These are phyloP conservation scores for Oidiodendron maius DNA, from an alignment of 495 filamentous ascomycete genomes.

Conservation along the genomic window DNA sequence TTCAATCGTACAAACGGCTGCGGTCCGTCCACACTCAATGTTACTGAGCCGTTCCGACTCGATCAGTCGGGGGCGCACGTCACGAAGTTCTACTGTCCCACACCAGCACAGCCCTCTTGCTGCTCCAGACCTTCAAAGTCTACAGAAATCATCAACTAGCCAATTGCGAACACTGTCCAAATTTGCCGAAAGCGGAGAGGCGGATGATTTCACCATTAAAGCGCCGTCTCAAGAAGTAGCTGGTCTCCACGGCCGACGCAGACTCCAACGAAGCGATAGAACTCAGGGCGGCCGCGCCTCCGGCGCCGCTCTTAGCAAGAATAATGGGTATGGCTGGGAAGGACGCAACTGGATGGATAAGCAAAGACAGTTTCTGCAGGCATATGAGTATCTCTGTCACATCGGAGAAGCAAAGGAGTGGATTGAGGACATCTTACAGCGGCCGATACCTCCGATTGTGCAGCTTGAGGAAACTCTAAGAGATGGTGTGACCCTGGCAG, in stretches of 20 bases:
- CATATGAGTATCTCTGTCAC: slow-evolving; percentile 98
- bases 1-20: slow-evolving; percentile 16
- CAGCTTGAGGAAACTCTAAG: slow-evolving; percentile 89
- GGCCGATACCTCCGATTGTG: slow-evolving; percentile 90
- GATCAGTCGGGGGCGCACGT: slow-evolving; percentile 27
- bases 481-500: slow-evolving; percentile 91
- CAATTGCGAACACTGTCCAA: slow-evolving; percentile 86
- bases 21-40: slow-evolving; percentile 47
- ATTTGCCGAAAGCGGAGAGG: slow-evolving; percentile 67
- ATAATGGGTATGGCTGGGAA: slow-evolving; percentile 61
- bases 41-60: slow-evolving; percentile 46
- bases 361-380: slow-evolving; percentile 90
- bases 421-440: slow-evolving; percentile 92
- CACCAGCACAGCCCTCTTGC: slow-evolving; percentile 44
- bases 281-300: slow-evolving; percentile 38
- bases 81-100: slow-evolving; percentile 35
- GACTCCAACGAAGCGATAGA: slow-evolving; percentile 70
- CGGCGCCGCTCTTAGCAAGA: slow-evolving; percentile 33
- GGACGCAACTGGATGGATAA: slow-evolving; percentile 98
- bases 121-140: slow-evolving; percentile 66
- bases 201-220: slow-evolving; percentile 73
- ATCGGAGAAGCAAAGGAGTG: slow-evolving; percentile 99
- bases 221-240: slow-evolving; percentile 74
- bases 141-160: slow-evolving; percentile 79
- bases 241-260: slow-evolving; percentile 76